phyloP scores from a whole-genome alignment of 2,329 filamentous ascomycete genomes.

The Neonectria magnoliae region DNA sequence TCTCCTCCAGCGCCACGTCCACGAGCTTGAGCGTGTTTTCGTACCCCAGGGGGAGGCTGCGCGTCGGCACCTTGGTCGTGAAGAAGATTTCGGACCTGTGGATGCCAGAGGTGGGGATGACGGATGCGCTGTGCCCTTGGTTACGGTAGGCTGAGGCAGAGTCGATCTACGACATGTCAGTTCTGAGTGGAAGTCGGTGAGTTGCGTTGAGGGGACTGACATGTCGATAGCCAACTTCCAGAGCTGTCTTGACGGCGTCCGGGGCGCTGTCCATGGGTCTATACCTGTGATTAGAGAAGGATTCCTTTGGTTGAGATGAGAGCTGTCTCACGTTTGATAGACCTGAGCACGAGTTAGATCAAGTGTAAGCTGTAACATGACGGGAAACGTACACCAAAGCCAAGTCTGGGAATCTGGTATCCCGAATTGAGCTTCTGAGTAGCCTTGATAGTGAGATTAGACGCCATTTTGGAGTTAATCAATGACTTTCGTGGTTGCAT shows the following conservation, averaged over 20 bases:
- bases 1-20: conserved; percentile 68
- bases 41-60: conserved; percentile 60
- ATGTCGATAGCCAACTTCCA: conserved; percentile 64
- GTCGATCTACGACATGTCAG: conserved; percentile 54
- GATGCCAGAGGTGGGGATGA: conserved; percentile 54
- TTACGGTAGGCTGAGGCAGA: conserved; percentile 63
- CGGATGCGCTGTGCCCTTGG: conserved; percentile 59
- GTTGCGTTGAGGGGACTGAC: conserved; percentile 43
- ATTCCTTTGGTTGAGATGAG: neutral
- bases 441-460: conserved; percentile 57
- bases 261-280: conserved; percentile 45
- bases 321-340: conserved; percentile 60
- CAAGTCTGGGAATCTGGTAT: conserved; percentile 61
- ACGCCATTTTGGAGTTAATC: conserved; percentile 54
- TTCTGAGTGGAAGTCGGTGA: neutral
- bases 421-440: conserved; percentile 65
- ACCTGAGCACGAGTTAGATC: conserved; percentile 51
- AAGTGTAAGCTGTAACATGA: neutral
- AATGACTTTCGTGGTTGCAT: neutral
- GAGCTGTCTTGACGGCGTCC: conserved; percentile 56
- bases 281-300: conserved; percentile 17
- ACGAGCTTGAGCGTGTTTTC: conserved; percentile 72
- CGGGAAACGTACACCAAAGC: conserved; percentile 60
- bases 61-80: conserved; percentile 64
- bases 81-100: conserved; percentile 63